A percentile compares a stretch with the other conserved stretches of the same genome.
Evolutionary conservation across 148 eudicot genomes (phyloP).

Genomic region (Rhododendron simsii): DNA sequence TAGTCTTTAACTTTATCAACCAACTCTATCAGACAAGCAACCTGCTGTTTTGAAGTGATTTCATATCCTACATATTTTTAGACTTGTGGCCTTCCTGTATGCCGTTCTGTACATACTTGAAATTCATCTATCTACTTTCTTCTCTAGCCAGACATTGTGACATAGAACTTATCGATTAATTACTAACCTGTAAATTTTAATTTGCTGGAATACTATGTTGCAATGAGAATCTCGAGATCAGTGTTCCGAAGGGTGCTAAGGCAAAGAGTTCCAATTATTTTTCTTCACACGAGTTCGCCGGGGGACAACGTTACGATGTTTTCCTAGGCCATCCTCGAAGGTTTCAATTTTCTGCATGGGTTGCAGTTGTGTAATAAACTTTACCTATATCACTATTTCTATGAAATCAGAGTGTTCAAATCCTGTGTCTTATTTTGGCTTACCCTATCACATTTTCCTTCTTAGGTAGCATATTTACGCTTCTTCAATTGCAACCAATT

Average conservation of each 20-base stretch:
- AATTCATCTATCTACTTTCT: neutral
- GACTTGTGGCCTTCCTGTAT: neutral
- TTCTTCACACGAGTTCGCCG: neutral
- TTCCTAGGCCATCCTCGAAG: neutral
- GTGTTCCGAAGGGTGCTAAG: neutral
- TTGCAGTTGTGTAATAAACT: neutral
- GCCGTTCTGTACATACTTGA: neutral
- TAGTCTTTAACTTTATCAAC: neutral
- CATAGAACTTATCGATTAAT: neutral
- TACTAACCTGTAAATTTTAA: neutral
- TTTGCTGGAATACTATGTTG: neutral
- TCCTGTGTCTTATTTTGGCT: neutral
- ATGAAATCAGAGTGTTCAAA: neutral
- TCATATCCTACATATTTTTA: neutral
- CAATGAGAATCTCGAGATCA: neutral
- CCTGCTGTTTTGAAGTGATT: neutral
- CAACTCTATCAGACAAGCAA: neutral
- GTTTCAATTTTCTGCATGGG: neutral
- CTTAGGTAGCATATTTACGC: neutral
- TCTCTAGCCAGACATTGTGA: neutral
- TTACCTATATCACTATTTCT: neutral
- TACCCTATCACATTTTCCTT: neutral
- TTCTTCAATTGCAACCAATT: neutral
- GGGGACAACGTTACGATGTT: no score
- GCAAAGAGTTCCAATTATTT: neutral